phyloP scores from a whole-genome alignment of 2,329 filamentous ascomycete genomes.

The Colletotrichum chlorophyti region DNA sequence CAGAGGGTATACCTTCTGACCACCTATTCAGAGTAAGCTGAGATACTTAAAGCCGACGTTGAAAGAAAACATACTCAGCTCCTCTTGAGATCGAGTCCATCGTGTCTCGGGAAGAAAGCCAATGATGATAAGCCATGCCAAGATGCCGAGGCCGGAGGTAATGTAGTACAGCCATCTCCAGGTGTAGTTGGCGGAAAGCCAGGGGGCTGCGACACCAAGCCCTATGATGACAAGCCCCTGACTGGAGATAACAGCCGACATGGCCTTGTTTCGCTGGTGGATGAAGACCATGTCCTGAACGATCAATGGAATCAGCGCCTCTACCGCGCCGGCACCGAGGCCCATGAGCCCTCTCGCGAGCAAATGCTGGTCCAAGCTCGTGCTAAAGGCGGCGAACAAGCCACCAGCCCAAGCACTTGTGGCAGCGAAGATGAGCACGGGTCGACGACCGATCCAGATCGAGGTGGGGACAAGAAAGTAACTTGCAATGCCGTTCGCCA shows the following conservation, averaged over 20 bases:
- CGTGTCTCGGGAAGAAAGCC: constrained; percentile 43
- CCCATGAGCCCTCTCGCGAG: constrained; percentile 40
- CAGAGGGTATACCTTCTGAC: constrained; percentile 32
- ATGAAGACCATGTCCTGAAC: constrained; percentile 46
- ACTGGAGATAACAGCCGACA: constrained; percentile 38
- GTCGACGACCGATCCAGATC: constrained; percentile 42
- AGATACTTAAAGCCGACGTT: rapidly evolving
- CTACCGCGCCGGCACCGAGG: constrained; percentile 41
- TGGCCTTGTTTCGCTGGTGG: constrained; percentile 42
- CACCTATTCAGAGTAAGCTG: constrained; percentile 1
- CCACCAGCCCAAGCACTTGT: constrained; percentile 42
- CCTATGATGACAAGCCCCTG: constrained; percentile 38
- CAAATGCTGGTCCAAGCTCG: constrained; percentile 36
- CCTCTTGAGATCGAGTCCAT: constrained; percentile 37
- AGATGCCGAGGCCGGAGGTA: constrained; percentile 36
- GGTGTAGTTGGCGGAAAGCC: constrained; percentile 37
- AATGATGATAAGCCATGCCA: constrained; percentile 41
- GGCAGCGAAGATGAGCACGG: constrained; percentile 40
- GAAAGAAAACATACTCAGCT: constrained; percentile 32
- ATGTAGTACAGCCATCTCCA: constrained; percentile 45
- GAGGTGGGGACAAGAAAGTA: constrained; percentile 44
- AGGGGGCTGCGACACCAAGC: constrained; percentile 37
- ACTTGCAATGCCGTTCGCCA: constrained; percentile 42
- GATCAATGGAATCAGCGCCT: constrained; percentile 44
- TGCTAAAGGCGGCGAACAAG: constrained; percentile 42